Evolutionary conservation across 164 flowering plant species (phyloP).

Genomic region (Macadamia tetraphylla): DNA sequence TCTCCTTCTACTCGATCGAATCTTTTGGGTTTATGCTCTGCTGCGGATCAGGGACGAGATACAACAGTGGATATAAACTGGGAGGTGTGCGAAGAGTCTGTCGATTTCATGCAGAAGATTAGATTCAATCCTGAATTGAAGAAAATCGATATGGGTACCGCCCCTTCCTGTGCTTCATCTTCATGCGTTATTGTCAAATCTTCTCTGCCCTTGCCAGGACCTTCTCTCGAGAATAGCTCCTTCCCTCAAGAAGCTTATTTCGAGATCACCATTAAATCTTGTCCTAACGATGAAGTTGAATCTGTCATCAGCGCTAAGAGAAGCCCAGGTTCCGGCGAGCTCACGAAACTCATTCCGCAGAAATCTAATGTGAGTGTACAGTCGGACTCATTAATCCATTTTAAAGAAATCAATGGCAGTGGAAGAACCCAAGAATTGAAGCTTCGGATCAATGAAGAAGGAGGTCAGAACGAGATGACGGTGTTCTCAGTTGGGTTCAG

Average conservation of each 20-base stretch:
- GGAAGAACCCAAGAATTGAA: conserved; percentile 32
- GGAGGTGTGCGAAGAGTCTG: conserved; percentile 68
- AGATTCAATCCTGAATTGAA: conserved; percentile 45
- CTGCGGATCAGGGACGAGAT: conserved; percentile 35
- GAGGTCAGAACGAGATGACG: conserved; percentile 17
- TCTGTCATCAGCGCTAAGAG: conserved; percentile 1
- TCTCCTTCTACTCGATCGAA: conserved; percentile 40
- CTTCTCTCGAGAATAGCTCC: conserved; percentile 49
- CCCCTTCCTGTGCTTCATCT: conserved; percentile 21
- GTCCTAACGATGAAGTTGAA: conserved; percentile 14
- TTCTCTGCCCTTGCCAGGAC: conserved; percentile 85
- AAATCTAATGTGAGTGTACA: conserved; percentile 17
- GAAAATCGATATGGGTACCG: conserved; percentile 4
- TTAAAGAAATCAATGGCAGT: conserved; percentile 12
- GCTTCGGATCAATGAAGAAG: conserved; percentile 27
- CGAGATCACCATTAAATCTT: conserved; percentile 52
- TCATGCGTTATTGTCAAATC: conserved; percentile 34
- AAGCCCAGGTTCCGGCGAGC: conserved; percentile 42
- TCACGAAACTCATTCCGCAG: conserved; percentile 49
- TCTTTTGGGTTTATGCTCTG: conserved; percentile 41
- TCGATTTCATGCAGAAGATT: conserved; percentile 77
- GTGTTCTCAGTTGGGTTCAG: conserved; percentile 52
- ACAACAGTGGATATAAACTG: conserved; percentile 48
- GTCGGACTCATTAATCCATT: conserved; percentile 33
- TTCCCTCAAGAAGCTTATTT: conserved; percentile 95